These are phyloP conservation scores for Quercus bicolor DNA, from an alignment of 306 rosid species.

Conservation along the genomic window DNA sequence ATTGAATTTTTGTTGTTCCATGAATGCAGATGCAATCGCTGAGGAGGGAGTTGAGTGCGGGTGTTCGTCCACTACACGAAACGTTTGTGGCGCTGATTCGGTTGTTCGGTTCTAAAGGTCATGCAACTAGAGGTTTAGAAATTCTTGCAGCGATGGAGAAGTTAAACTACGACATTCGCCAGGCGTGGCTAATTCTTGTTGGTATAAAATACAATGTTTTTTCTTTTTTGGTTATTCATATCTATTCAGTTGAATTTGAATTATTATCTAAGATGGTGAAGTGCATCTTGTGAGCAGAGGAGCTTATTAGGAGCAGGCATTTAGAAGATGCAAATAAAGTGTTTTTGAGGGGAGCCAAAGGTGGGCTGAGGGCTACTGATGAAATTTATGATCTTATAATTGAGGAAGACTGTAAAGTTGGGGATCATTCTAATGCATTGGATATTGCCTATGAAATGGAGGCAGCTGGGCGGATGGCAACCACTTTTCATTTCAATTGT, in stretches of 20 bases:
- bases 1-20: background rate
- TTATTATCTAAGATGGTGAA: constrained; percentile 12
- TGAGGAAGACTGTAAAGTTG: constrained; percentile 70
- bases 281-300: constrained; percentile 46
- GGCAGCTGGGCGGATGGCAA: constrained; percentile 95
- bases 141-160: constrained; percentile 89
- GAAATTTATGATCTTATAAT: constrained; percentile 76
- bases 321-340: constrained; percentile 82
- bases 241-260: background rate
- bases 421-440: constrained; percentile 88
- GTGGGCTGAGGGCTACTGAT: constrained; percentile 76
- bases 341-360: constrained; percentile 80
- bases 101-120: constrained; percentile 73
- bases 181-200: constrained; percentile 76
- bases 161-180: constrained; percentile 74
- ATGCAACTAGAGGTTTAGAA: constrained; percentile 58
- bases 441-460: constrained; percentile 91
- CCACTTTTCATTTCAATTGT: constrained; percentile 90
- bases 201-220: constrained; percentile 35
- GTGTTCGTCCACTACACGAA: constrained; percentile 88
- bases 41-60: constrained; percentile 77
- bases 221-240: background rate
- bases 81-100: constrained; percentile 76
- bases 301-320: constrained; percentile 60
- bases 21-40: constrained; percentile 66